Base-by-base conservation (phyloP, 1,284 basidiomycete species). In the Prillingera fragicola region DNA sequence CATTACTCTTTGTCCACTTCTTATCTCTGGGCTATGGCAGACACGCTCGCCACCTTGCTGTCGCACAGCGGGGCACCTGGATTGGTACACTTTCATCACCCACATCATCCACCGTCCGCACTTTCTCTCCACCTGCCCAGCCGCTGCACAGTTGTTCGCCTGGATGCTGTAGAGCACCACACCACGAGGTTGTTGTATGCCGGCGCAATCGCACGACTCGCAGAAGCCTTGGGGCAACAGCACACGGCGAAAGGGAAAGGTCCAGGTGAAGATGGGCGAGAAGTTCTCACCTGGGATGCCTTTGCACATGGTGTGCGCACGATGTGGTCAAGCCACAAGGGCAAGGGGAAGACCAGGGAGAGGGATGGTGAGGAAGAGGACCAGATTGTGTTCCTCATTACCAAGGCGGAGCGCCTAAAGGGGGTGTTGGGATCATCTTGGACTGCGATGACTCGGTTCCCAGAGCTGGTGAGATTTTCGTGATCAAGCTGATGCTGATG, bases 81-180 rank as follows among this genome's bases (percentile, higher is more conserved):
- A 0, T 87, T 87, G 63, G 75, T 87, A 48, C 83, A 81, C 64
- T 63, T 87, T 24, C 79, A 82, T 52, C 83, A 87, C 65, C 74
- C 79, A 5, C 32, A 74, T 72, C 55, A 78, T 77, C 18, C 72
- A 71, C 8, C 74, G 72, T 28, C 55, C 10, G 34, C 48, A 2
- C 28, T 56, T 10, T 36, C 38, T 23, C 50, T 50, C 8, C 35
- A 27, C 2, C 65, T 77, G 18, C 78, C 79, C 0, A 55, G 72
- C 12, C 36, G 41, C 9, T 49, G 47, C 33, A 15, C 42, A 13
- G 36, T 57, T 19, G 80, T 78, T 1, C 70, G 67, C 33, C 64
- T 84, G 1, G 77, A 87, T 52, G 79, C 78, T 1, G 70, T 84
- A n/a, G 73, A 81, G 15, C 82, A 81, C 57, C 80, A 87, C 55